Conservation (phyloP, 2,329 filamentous ascomycete species). For the Penicillium paneum region DNA sequence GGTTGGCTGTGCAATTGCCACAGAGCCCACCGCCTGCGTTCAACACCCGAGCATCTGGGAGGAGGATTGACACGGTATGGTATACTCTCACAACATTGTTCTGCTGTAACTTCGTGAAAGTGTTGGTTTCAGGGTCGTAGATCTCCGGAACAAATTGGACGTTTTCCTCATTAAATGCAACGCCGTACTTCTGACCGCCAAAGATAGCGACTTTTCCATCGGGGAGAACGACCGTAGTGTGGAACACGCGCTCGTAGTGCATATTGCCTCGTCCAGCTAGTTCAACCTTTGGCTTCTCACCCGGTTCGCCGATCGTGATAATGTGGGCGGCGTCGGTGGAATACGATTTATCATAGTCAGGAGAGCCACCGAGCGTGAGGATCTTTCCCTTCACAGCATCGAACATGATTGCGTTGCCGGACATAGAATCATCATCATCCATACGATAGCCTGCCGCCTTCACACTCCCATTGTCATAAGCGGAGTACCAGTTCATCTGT, state of each 20-base stretch:
- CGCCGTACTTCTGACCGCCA: slow-evolving; percentile 47
- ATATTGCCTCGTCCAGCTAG: slow-evolving; percentile 51
- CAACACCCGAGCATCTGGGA: slow-evolving; percentile 52
- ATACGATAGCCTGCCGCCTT: slow-evolving; percentile 45
- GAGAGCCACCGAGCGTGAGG: slow-evolving; percentile 51
- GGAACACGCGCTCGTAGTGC: slow-evolving; percentile 43
- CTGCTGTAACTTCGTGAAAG: slow-evolving; percentile 33
- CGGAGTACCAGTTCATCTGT: slow-evolving; percentile 58
- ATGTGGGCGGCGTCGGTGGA: slow-evolving; percentile 49
- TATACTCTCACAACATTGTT: slow-evolving; percentile 38
- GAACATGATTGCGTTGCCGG: slow-evolving; percentile 57
- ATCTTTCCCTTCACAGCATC: slow-evolving; percentile 56
- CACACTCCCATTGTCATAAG: slow-evolving; percentile 42
- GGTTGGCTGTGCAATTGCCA: slow-evolving; percentile 47
- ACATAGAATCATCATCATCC: slow-evolving; percentile 53
- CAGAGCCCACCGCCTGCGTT: slow-evolving; percentile 56
- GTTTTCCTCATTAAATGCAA: slow-evolving; percentile 46
- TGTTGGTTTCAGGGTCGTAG: slow-evolving; percentile 44
- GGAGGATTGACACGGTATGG: slow-evolving; percentile 50
- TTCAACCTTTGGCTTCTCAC: slow-evolving; percentile 2
- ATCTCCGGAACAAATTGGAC: slow-evolving; percentile 47
- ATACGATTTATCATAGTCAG: slow-evolving; percentile 44
- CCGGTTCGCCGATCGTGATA: slow-evolving; percentile 46
- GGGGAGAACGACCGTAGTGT: slow-evolving; percentile 50
- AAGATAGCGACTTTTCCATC: slow-evolving; percentile 49